Conservation (phyloP, 352 stramenopile species). For the Pythium sukuiense region DNA sequence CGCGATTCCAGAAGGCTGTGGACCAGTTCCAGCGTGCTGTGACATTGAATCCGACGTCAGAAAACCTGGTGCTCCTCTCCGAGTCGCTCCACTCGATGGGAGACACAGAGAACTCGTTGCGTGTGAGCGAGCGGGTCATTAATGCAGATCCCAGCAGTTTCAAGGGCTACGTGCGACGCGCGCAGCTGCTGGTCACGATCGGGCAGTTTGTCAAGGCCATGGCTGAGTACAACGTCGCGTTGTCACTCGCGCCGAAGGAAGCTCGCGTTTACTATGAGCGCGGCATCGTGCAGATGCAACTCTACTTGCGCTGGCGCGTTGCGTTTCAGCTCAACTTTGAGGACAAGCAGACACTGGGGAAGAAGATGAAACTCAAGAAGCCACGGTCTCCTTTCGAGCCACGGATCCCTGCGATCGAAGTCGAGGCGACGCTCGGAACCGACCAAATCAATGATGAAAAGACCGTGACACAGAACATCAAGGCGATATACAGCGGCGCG, state of each 20-base stretch:
- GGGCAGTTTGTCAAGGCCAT: slow-evolving; percentile 48
- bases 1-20: slow-evolving; percentile 65
- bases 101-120: slow-evolving; percentile 76
- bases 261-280: slow-evolving; percentile 69
- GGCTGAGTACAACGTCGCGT: slow-evolving; percentile 64
- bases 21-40: slow-evolving; percentile 63
- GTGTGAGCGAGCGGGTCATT: slow-evolving; percentile 74
- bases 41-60: slow-evolving; percentile 54
- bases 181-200: slow-evolving; percentile 59
- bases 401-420: slow-evolving; percentile 36
- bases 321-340: slow-evolving; percentile 54
- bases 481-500: slow-evolving; percentile 45
- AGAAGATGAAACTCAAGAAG: slow-evolving; percentile 11
- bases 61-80: slow-evolving; percentile 78
- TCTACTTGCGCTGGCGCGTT: slow-evolving; percentile 63
- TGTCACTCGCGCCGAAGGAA: slow-evolving; percentile 59
- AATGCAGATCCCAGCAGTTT: slow-evolving; percentile 54
- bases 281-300: slow-evolving; percentile 67
- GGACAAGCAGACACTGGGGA: slow-evolving; percentile 10
- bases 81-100: slow-evolving; percentile 79
- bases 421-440: slow-evolving; percentile 43
- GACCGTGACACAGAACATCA: slow-evolving; percentile 52
- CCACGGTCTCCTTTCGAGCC: slow-evolving; percentile 46
- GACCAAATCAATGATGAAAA: slow-evolving; percentile 53
- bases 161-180: slow-evolving; percentile 63